Evolutionary conservation across 768 basidiomycete genomes (phyloP).

Genomic region (Candolleomyces efflorescens): DNA sequence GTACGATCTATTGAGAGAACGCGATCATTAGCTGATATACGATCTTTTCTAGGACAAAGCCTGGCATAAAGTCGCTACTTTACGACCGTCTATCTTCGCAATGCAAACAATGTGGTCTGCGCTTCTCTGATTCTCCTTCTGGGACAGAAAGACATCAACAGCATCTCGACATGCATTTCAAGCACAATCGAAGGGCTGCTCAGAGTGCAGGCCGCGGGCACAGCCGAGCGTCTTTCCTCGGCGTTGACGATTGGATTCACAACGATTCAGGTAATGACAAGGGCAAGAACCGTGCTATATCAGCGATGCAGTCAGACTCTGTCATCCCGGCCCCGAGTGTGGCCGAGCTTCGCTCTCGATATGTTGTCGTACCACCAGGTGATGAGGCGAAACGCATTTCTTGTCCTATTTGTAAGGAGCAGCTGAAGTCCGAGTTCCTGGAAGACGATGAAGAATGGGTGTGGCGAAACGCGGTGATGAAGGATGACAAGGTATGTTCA

Average conservation of each 20-base stretch:
- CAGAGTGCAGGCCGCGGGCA: constrained; percentile 81
- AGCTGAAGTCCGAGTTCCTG: constrained; percentile 82
- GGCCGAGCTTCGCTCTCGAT: constrained; percentile 69
- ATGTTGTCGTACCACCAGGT: constrained; percentile 86
- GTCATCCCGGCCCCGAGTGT: constrained; percentile 64
- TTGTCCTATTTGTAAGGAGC: constrained; percentile 97
- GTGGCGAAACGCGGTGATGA: constrained; percentile 86
- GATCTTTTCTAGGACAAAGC: constrained; percentile 42
- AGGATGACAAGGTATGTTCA: constrained; percentile 74
- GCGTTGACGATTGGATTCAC: constrained; percentile 85
- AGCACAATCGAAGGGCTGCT: constrained; percentile 81
- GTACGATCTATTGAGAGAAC: constrained; percentile 15
- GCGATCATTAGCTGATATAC: constrained; percentile 8
- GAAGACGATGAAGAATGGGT: constrained; percentile 99
- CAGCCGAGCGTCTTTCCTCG: constrained; percentile 86
- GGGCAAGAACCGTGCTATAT: constrained; percentile 61
- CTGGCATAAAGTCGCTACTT: constrained; percentile 59
- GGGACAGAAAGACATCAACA: constrained; percentile 79
- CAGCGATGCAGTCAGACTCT: constrained; percentile 50
- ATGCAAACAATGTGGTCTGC: constrained; percentile 92
- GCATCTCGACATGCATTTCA: constrained; percentile 96
- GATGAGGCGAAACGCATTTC: constrained; percentile 79
- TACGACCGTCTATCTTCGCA: constrained; percentile 74
- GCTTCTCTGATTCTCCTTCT: constrained; percentile 67
- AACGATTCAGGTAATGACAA: constrained; percentile 58